Conservation (phyloP, 805 yeast species). For the Ogataea trehaloabstinens region DNA sequence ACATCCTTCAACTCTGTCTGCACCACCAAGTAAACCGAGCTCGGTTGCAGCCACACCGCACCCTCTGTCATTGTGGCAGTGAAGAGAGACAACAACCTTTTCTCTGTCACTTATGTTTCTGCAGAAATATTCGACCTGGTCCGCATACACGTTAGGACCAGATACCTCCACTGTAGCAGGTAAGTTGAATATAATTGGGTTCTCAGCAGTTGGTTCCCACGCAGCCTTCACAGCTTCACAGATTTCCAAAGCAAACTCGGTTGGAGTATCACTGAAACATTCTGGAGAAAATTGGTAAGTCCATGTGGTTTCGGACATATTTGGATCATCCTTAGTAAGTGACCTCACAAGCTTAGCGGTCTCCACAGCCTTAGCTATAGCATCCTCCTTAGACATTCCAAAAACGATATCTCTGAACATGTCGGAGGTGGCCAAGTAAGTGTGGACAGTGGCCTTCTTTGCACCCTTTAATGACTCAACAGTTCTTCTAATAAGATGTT, state of each 20-base stretch:
- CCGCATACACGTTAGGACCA: conserved; percentile 74
- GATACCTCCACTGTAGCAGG: conserved; percentile 84
- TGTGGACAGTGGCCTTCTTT: conserved; percentile 67
- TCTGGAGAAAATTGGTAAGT: conserved; percentile 76
- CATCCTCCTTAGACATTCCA: conserved; percentile 67
- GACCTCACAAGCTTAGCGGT: conserved; percentile 66
- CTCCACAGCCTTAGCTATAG: conserved; percentile 65
- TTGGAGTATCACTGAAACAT: conserved; percentile 71
- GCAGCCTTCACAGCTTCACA: conserved; percentile 78
- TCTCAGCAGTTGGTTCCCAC: conserved; percentile 75
- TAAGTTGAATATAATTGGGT: conserved; percentile 73
- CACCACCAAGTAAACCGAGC: conserved; percentile 77
- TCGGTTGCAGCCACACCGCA: conserved; percentile 84
- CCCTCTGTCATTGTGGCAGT: conserved; percentile 79
- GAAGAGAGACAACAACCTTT: conserved; percentile 66
- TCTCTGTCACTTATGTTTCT: conserved; percentile 69
- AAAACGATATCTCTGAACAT: conserved; percentile 73
- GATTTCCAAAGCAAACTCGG: conserved; percentile 69
- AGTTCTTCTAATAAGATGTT: conserved; percentile 68
- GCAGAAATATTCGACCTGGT: conserved; percentile 74
- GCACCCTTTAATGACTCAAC: conserved; percentile 74
- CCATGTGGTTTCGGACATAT: conserved; percentile 63
- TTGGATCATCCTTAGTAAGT: conserved; percentile 73
- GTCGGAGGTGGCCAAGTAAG: conserved; percentile 74
- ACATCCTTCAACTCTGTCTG: conserved; percentile 83